Percentiles rank a stretch among this genome's conserved stretches.
Conservation (phyloP, 371 early-diverging fungal genomes). For the Syncephalastrum sp. region DNA sequence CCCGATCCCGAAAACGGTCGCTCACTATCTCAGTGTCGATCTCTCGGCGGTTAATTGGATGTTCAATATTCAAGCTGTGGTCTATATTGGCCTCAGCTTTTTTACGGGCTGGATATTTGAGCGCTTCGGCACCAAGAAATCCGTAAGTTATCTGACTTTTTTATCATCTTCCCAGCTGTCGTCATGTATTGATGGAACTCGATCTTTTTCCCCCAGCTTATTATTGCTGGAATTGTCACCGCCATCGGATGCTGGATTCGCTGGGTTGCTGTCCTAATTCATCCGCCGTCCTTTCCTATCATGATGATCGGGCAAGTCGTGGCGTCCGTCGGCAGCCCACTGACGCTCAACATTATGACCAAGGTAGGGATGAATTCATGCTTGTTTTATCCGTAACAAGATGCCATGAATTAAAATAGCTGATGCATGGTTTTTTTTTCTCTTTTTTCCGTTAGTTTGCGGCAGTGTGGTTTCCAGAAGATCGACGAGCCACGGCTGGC, state of each 20-base stretch:
- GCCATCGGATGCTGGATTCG: slow-evolving; percentile 61
- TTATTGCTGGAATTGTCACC: slow-evolving; percentile 46
- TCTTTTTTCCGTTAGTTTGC: slow-evolving; percentile 16
- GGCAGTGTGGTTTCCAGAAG: slow-evolving; percentile 32
- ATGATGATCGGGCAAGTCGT: slow-evolving; percentile 61
- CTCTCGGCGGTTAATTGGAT: slow-evolving; percentile 39
- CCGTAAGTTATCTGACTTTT: slow-evolving; percentile 21
- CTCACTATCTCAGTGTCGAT: slow-evolving; percentile 30
- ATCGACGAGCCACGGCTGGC: slow-evolving; percentile 31
- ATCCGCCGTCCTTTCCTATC: slow-evolving; percentile 42
- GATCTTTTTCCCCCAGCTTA: slow-evolving; percentile 19
- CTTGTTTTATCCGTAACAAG: background rate
- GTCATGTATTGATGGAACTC: background rate
- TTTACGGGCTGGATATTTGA: slow-evolving; percentile 53
- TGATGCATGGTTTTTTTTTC: background rate
- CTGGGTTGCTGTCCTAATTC: slow-evolving; percentile 47
- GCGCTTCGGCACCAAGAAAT: slow-evolving; percentile 44
- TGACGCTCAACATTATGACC: slow-evolving; percentile 61
- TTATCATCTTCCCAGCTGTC: background rate
- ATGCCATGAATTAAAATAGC: background rate
- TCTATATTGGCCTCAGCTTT: slow-evolving; percentile 49
- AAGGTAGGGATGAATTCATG: slow-evolving; percentile 24
- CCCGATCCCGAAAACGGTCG: slow-evolving; percentile 39
- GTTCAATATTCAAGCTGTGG: slow-evolving; percentile 45
- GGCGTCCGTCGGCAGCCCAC: slow-evolving; percentile 58